Conservation (phyloP, 805 yeast species). For the Yamadazyma endophytica region DNA sequence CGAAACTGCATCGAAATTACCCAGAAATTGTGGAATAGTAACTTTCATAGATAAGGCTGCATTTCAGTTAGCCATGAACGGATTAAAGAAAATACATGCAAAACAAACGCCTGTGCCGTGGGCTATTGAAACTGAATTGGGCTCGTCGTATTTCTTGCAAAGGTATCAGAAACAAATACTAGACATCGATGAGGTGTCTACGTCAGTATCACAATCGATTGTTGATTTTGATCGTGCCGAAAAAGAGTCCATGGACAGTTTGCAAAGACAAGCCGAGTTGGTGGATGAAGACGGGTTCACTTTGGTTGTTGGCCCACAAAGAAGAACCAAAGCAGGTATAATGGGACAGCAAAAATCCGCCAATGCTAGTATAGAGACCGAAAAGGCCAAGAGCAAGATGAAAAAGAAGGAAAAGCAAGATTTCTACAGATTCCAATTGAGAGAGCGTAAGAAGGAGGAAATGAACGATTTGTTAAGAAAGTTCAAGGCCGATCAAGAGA, state of each 20-base stretch:
- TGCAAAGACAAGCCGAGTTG: constrained; percentile 50
- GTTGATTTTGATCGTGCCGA: constrained; percentile 69
- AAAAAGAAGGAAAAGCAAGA: constrained; percentile 79
- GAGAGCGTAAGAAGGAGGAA: constrained; percentile 89
- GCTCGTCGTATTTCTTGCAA: constrained; percentile 42
- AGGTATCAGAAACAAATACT: constrained; percentile 31
- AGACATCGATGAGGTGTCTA: constrained; percentile 49
- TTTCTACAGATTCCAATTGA: constrained; percentile 92
- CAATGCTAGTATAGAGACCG: constrained; percentile 27
- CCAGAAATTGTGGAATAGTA: constrained; percentile 70
- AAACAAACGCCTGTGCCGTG: constrained; percentile 26
- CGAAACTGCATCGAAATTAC: constrained; percentile 43
- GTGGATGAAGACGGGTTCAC: constrained; percentile 96
- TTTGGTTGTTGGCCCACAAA: constrained; percentile 79
- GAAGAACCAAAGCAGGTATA: constrained; percentile 74
- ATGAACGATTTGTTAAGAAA: constrained; percentile 81
- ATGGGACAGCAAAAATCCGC: constrained; percentile 49
- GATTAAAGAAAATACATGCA: constrained; percentile 49
- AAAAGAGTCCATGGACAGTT: constrained; percentile 50
- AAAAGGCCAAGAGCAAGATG: constrained; percentile 44
- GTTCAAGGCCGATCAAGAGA: constrained; percentile 88
- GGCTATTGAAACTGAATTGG: constrained; percentile 29
- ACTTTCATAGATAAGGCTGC: constrained; percentile 71
- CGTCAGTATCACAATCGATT: constrained; percentile 58
- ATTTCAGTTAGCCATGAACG: constrained; percentile 57